phyloP scores from a whole-genome alignment of 2,329 filamentous ascomycete genomes.

The Neopestalotiopsis sp. region DNA sequence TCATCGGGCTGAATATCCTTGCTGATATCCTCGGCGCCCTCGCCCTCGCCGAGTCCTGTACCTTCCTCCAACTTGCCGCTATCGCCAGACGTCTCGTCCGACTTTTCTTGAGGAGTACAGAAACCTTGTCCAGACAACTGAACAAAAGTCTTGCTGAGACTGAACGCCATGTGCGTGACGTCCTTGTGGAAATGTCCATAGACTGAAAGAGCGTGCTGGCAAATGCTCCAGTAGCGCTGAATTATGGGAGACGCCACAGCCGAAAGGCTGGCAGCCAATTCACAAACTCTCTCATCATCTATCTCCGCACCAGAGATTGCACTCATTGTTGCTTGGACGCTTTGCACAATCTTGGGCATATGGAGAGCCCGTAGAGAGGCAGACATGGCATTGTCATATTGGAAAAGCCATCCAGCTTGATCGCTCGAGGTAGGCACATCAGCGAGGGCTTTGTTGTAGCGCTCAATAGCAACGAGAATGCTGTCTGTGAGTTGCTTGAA shows the following conservation, averaged over 20 bases:
- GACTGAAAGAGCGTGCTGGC: constrained; percentile 60
- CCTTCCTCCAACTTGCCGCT: constrained; percentile 85
- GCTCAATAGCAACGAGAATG: constrained; percentile 80
- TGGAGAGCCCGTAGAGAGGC: constrained; percentile 64
- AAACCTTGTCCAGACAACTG: constrained; percentile 86
- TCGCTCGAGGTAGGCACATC: constrained; percentile 64
- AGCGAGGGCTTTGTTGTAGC: constrained; percentile 62
- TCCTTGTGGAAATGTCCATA: constrained; percentile 71
- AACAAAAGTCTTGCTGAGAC: constrained; percentile 77
- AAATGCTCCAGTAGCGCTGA: constrained; percentile 71
- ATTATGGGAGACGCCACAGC: constrained; percentile 72
- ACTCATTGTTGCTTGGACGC: constrained; percentile 35
- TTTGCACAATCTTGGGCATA: constrained; percentile 56
- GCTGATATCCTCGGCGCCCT: constrained; percentile 96
- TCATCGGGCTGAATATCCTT: constrained; percentile 96
- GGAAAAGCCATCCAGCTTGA: constrained; percentile 66
- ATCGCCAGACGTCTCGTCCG: constrained; percentile 70
- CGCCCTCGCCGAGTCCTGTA: constrained; percentile 91
- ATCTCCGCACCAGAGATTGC: constrained; percentile 42
- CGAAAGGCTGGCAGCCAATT: constrained; percentile 61
- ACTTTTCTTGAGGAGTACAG: constrained; percentile 85
- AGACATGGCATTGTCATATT: constrained; percentile 56
- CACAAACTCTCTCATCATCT: constrained; percentile 43
- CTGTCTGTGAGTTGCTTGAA: constrained; percentile 73
- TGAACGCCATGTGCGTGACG: constrained; percentile 75